Base-by-base conservation (phyloP, 2,329 filamentous ascomycete genomes). In the Blumeriella jaapii region DNA sequence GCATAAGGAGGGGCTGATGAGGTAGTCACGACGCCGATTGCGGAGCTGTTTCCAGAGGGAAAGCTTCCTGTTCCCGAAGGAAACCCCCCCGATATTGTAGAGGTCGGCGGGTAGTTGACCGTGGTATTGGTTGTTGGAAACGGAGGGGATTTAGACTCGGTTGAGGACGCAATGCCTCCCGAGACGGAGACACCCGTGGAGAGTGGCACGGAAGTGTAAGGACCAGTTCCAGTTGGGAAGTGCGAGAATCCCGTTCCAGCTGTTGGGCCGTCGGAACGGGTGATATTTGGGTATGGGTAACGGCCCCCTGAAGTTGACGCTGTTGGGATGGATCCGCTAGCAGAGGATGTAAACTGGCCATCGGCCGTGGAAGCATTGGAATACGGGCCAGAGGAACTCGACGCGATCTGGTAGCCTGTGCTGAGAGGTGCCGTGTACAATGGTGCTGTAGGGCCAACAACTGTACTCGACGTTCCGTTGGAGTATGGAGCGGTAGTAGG, bases 221-320 rank as follows among this genome's bases (percentile, higher is more conserved):
- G 20, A 22, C 19, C 25, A 29, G 36, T 37, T 16, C 34, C 35
- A 23, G 32, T 42, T 12, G 14, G 31, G 7, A 24, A 24, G 14
- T 12, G 22, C 16, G 14, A 12, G 22, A 18, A 26, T 4, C 22
- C 15, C 4, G 31, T 27, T 13, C 22, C n/a, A n/a, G n/a, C 31
- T 8, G 32, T 29, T 13, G 18, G 25, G 6, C 11, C 18, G 9
- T 35, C 32, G 11, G 11, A 23, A 12, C 25, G 29, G 23, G 25
- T 35, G 3, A 18, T 35, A 6, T 35, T 35, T 5, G 31, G 17
- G 6, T 33, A 33, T 6, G 32, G 13, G n/a, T 29, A 35, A 14
- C 17, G 32, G 5, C 32, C 32, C 15, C 36, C 35, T 6, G 41
- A 31, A 18, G 16, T 36, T 18, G 34, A 23, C 6, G 23, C n/a